A percentile compares a stretch with the other conserved stretches of the same genome.
Evolutionary conservation across 2,329 filamentous ascomycete genomes (phyloP).

Genomic region (Pseudogymnoascus sp.): DNA sequence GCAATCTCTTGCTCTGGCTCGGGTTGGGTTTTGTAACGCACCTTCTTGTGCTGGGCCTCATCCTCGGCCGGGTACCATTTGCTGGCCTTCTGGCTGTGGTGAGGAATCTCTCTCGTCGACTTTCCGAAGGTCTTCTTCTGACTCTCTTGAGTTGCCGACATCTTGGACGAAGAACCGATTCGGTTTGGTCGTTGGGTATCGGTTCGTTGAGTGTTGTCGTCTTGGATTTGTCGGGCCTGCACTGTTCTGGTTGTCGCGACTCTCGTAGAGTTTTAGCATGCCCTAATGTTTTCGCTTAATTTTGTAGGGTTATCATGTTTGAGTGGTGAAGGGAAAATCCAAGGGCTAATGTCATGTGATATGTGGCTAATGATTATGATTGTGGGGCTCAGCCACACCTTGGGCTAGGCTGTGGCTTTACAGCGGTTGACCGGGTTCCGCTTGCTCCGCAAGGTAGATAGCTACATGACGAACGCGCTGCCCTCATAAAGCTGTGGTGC

Average conservation of each 20-base stretch:
- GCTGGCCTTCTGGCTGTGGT: conserved; percentile 83
- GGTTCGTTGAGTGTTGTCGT: conserved; percentile 24
- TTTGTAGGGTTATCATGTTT: conserved; percentile 8
- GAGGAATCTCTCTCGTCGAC: conserved; percentile 85
- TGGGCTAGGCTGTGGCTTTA: conserved; percentile 8
- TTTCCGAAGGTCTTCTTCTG: conserved; percentile 92
- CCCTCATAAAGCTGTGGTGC: conserved; percentile 9
- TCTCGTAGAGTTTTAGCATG: conserved; percentile 9
- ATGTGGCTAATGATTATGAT: background rate
- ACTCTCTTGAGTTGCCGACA: conserved; percentile 56
- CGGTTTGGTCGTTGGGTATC: conserved; percentile 21
- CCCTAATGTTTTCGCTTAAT: conserved; percentile 12
- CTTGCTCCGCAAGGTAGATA: conserved; percentile 3
- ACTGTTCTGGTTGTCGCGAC: conserved; percentile 9
- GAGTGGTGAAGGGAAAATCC: background rate
- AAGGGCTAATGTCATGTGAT: conserved; percentile 8
- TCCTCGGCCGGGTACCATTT: conserved; percentile 99
- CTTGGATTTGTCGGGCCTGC: conserved; percentile 16
- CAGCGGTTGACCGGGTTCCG: background rate
- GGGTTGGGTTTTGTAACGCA: conserved; percentile 44
- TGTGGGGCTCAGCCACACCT: conserved; percentile 3
- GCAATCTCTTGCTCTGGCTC: conserved; percentile 6
- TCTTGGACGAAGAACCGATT: conserved; percentile 39
- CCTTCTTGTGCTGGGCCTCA: conserved; percentile 83
- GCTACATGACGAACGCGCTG: conserved; percentile 16